phyloP scores from a whole-genome alignment of 179 eudicot genomes.

The Carnegiea gigantea region DNA sequence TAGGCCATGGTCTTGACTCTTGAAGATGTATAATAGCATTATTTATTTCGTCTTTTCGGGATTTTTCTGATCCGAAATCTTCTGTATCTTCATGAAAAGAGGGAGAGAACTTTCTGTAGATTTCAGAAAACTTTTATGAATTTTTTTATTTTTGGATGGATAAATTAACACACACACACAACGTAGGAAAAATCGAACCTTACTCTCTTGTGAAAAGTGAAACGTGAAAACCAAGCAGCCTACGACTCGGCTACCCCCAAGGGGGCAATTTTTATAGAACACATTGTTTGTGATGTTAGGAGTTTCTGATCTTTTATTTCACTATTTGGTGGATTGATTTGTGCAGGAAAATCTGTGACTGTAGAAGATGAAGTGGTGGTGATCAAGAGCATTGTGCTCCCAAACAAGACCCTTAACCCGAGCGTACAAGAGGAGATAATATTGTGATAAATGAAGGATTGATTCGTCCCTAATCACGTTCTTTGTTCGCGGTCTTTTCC shows the following conservation, averaged over 20 bases:
- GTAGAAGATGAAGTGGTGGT: slow-evolving; percentile 99
- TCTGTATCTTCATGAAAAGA: neutral
- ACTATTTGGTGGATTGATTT: neutral
- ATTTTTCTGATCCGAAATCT: neutral
- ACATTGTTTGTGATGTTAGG: neutral
- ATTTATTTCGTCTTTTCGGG: neutral
- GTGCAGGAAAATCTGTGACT: slow-evolving; percentile 79
- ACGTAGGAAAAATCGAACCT: no score
- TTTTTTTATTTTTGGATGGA: no score
- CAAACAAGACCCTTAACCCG: slow-evolving; percentile 81
- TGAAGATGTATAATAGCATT: neutral
- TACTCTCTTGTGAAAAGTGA: no score
- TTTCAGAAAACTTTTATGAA: neutral
- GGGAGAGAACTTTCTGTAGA: neutral
- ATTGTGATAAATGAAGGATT: slow-evolving; percentile 33
- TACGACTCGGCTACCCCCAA: no score
- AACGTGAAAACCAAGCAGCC: no score
- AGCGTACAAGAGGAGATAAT: slow-evolving; percentile 95
- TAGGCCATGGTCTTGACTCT: no score
- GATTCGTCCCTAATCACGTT: neutral
- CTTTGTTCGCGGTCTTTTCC: neutral
- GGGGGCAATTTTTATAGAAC: no score
- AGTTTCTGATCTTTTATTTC: neutral
- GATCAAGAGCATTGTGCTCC: slow-evolving; percentile 87
- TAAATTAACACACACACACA: no score